Percentiles rank a stretch among this genome's conserved stretches.
Conservation (phyloP, 352 stramenopile species). For the Phytophthora tubulina region DNA sequence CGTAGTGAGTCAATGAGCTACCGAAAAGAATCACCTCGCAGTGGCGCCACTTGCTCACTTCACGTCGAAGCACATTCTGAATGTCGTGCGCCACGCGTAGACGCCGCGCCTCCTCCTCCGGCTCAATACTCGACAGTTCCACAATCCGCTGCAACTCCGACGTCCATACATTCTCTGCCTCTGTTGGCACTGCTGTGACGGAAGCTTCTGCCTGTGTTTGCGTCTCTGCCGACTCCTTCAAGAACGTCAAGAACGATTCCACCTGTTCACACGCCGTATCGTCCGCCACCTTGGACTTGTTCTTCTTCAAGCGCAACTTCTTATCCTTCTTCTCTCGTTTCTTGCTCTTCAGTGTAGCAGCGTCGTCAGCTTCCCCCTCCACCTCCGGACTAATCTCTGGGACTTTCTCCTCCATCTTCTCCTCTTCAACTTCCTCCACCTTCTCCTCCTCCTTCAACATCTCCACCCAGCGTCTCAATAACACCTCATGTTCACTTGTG, state of each 20-base stretch:
- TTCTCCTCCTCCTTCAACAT: constrained; percentile 41
- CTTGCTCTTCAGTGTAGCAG: constrained; percentile 32
- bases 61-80: constrained; percentile 48
- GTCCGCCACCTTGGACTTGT: constrained; percentile 35
- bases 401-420: constrained; percentile 31
- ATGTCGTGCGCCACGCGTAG: constrained; percentile 53
- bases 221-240: constrained; percentile 40
- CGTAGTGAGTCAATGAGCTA: constrained; percentile 82
- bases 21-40: constrained; percentile 74
- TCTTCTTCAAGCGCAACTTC: constrained; percentile 39
- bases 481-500: constrained; percentile 34
- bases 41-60: constrained; percentile 60
- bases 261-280: constrained; percentile 54
- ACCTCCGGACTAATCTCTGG: constrained; percentile 13
- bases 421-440: constrained; percentile 24
- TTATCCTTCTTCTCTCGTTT: constrained; percentile 43
- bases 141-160: constrained; percentile 54
- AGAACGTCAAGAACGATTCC: constrained; percentile 61
- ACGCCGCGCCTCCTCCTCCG: constrained; percentile 55
- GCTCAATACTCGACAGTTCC: constrained; percentile 53
- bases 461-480: constrained; percentile 59
- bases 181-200: constrained; percentile 2
- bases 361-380: constrained; percentile 1
- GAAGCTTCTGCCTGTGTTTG: constrained; percentile 10
- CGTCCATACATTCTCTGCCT: constrained; percentile 33